phyloP scores from a whole-genome alignment of 371 early-diverging fungal genomes.

The Syncephalastrum sp. region DNA sequence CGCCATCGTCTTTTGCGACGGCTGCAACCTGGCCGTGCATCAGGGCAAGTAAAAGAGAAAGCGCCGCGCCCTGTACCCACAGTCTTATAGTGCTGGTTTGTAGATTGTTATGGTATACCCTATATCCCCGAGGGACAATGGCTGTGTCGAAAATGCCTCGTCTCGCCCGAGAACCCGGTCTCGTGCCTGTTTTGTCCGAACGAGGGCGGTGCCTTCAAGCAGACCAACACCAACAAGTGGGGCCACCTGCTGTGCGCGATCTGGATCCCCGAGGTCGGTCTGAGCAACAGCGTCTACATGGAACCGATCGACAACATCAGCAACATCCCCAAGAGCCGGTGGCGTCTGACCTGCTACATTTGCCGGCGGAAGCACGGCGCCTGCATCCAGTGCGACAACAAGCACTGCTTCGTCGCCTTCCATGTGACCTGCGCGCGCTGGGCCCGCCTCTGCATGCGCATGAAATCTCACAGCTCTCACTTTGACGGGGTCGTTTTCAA shows the following conservation, averaged over 20 bases:
- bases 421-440: slow-evolving; percentile 94
- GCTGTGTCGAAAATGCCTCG: slow-evolving; percentile 97
- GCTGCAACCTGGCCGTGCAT: slow-evolving; percentile 98
- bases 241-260: slow-evolving; percentile 94
- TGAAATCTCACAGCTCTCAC: slow-evolving; percentile 55
- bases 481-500: slow-evolving; percentile 59
- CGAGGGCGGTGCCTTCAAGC: slow-evolving; percentile 96
- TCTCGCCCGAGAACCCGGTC: slow-evolving; percentile 88
- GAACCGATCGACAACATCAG: slow-evolving; percentile 95
- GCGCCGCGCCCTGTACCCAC: no score
- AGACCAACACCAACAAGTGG: slow-evolving; percentile 92
- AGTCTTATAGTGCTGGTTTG: no score
- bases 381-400: slow-evolving; percentile 92
- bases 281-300: slow-evolving; percentile 93
- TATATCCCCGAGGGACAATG: slow-evolving; percentile 99
- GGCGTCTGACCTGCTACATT: slow-evolving; percentile 85
- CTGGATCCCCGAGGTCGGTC: slow-evolving; percentile 94
- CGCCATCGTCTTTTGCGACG: slow-evolving; percentile 99
- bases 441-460: slow-evolving; percentile 86
- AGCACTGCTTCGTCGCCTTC: slow-evolving; percentile 87
- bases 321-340: slow-evolving; percentile 85
- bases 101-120: slow-evolving; percentile 99
- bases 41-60: slow-evolving; percentile 64
- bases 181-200: slow-evolving; percentile 93
- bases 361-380: slow-evolving; percentile 88